A percentile compares a stretch with the other conserved stretches of the same genome.
Evolutionary conservation across 345 rosid species (phyloP).

Genomic region (Boechera stricta): DNA sequence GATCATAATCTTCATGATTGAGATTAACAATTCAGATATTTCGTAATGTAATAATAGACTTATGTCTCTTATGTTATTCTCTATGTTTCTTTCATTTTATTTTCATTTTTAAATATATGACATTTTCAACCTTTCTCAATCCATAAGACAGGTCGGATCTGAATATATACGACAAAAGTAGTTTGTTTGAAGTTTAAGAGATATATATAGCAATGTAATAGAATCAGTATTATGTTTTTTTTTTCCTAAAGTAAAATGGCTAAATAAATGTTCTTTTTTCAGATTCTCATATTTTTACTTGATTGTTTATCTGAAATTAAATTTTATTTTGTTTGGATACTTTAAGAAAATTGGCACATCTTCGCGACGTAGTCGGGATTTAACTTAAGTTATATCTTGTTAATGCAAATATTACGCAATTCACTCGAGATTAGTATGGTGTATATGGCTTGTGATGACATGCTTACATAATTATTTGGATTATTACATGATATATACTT

Average conservation of each 20-base stretch:
- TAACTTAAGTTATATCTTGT: not conserved
- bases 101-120: not conserved
- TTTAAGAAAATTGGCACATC: not conserved
- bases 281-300: not conserved
- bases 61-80: constrained; percentile 26
- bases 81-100: not conserved
- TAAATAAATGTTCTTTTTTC: not conserved
- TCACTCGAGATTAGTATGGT: not conserved
- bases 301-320: not conserved
- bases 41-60: constrained; percentile 2
- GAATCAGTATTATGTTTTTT: not conserved
- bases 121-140: constrained; percentile 1
- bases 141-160: constrained; percentile 12
- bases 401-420: not conserved
- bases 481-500: not conserved
- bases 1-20: constrained; percentile 29
- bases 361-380: not conserved
- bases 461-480: not conserved
- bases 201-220: not conserved
- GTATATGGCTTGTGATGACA: not conserved
- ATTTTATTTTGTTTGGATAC: not conserved
- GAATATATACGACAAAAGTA: constrained; percentile 13
- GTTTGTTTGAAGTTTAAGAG: not conserved
- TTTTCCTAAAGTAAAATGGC: not conserved
- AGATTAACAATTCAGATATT: constrained; percentile 26